phyloP scores from a whole-genome alignment of 768 basidiomycete genomes.

The Cubamyces lactineus region DNA sequence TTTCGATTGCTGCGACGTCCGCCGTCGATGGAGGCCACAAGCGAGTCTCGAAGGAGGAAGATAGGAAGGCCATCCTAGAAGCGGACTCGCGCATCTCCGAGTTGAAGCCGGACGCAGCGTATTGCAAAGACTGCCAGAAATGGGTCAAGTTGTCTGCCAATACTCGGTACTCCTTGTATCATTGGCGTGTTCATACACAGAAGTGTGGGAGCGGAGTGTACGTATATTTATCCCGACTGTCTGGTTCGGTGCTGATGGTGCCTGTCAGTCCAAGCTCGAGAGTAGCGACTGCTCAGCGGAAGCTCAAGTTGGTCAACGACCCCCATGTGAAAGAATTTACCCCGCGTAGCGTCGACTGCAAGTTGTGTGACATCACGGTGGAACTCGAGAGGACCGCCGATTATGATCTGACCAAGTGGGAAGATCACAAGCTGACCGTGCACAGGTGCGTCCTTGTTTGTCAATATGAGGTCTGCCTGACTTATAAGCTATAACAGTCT shows the following conservation, averaged over 20 bases:
- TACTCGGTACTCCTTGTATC: slow-evolving; percentile 45
- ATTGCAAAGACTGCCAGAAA: slow-evolving; percentile 63
- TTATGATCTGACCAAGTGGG: slow-evolving; percentile 64
- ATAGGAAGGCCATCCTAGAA: slow-evolving; percentile 56
- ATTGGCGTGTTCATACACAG: slow-evolving; percentile 59
- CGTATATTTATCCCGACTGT: slow-evolving; percentile 4
- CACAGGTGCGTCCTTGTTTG: slow-evolving; percentile 44
- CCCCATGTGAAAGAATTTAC: slow-evolving; percentile 57
- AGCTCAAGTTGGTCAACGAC: slow-evolving; percentile 66
- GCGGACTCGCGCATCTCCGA: slow-evolving; percentile 55
- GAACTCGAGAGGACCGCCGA: slow-evolving; percentile 52
- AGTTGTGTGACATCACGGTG: slow-evolving; percentile 50
- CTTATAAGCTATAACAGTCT: neutral
- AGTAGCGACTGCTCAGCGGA: slow-evolving; percentile 64
- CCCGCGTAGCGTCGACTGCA: slow-evolving; percentile 51
- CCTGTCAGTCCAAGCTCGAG: slow-evolving; percentile 54
- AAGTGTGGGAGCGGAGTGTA: slow-evolving; percentile 51
- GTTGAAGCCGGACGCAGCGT: slow-evolving; percentile 52
- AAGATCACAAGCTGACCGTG: slow-evolving; percentile 54
- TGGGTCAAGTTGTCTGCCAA: slow-evolving; percentile 56
- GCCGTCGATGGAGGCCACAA: neutral
- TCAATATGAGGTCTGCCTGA: neutral
- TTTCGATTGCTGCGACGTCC: slow-evolving; percentile 29
- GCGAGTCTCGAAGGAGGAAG: slow-evolving; percentile 40
- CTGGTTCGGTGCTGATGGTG: neutral